Base-by-base conservation (phyloP, 805 yeast species). In the Candida tibetensis region DNA sequence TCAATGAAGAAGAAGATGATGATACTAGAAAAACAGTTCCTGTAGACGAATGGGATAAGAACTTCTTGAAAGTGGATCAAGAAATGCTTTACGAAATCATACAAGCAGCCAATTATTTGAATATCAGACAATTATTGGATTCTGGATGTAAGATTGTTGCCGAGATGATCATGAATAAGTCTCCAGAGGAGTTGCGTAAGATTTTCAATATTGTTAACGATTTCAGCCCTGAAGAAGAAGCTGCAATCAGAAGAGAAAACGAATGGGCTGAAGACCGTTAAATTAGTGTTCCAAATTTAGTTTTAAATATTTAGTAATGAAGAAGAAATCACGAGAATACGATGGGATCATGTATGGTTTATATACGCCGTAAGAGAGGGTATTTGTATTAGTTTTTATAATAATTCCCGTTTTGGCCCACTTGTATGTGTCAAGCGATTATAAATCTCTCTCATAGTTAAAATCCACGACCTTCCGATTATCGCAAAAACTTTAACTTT, bases 11-110 rank as follows among this genome's bases (percentile, higher is more conserved):
- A 34, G 87, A 79, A 41, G 96, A 87, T 46, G 90, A 84, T 37
- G 95, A 87, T 49, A 77, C 86, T 17, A 80, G 85, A 59, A 86
- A 85, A 57, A 75, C 91, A n/a, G 88, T 89, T 2, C 96, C 95
- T 3, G 88, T 91, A 36, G 91, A 85, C 45, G 89, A 89, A 32
- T 91, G 98, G 98, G 98, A 91, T 65, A 85, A 86, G 61, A 87
- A 85, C 61, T 91, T 90, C 61, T 75, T 91, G 52, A 85, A 86
- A 57, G 96, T 91, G 27, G 98, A 91, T 64, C 98, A 84, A 57
- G 91, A 84, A 51, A 84, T 84, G 90, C 71, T 84, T 41, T 84
- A 84, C 49, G 93, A 83, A 53, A 84, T 84, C 53, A 82, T 84
- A 41, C 65, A 81, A 40, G 91, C 91, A n/a, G 87, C 91, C 14